These are phyloP conservation scores for Pseudonitzschia delicatissima DNA, from an alignment of 108 stramenopile genomes.

Conservation along the genomic window DNA sequence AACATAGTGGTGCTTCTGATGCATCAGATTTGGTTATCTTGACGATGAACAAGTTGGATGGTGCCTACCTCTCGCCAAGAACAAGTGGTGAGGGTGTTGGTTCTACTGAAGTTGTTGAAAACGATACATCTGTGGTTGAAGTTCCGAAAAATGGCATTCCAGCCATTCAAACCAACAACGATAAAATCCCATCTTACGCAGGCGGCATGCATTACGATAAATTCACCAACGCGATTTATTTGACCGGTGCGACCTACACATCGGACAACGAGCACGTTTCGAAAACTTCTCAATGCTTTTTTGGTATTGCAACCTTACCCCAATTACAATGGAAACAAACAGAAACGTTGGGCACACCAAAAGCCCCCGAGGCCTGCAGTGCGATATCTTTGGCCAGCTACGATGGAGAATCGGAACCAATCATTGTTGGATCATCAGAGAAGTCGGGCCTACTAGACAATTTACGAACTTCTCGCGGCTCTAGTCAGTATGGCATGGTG, in stretches of 20 bases:
- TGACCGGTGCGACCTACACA: slow-evolving; percentile 34
- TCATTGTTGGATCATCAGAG: slow-evolving; percentile 31
- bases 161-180: slow-evolving; percentile 22
- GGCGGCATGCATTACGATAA: slow-evolving; percentile 38
- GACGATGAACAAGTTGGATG: slow-evolving; percentile 30
- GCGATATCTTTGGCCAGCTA: slow-evolving; percentile 11
- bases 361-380: slow-evolving; percentile 28
- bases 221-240: slow-evolving; percentile 21
- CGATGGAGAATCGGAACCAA: slow-evolving; percentile 5
- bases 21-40: slow-evolving; percentile 21
- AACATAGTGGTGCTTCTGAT: neutral
- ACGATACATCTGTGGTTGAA: neutral
- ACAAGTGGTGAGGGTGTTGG: slow-evolving; percentile 3
- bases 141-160: neutral
- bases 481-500: slow-evolving; percentile 24
- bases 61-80: slow-evolving; percentile 8
- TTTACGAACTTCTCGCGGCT: slow-evolving; percentile 7
- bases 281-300: slow-evolving; percentile 19
- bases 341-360: slow-evolving; percentile 12
- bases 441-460: slow-evolving; percentile 14
- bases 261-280: neutral
- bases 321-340: slow-evolving; percentile 17
- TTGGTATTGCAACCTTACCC: slow-evolving; percentile 18
- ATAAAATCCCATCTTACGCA: slow-evolving; percentile 29
- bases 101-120: no score